A percentile compares a stretch with the other conserved stretches of the same genome.
Evolutionary conservation across 768 basidiomycete species (phyloP).

Genomic region (Termitomyces sp.): DNA sequence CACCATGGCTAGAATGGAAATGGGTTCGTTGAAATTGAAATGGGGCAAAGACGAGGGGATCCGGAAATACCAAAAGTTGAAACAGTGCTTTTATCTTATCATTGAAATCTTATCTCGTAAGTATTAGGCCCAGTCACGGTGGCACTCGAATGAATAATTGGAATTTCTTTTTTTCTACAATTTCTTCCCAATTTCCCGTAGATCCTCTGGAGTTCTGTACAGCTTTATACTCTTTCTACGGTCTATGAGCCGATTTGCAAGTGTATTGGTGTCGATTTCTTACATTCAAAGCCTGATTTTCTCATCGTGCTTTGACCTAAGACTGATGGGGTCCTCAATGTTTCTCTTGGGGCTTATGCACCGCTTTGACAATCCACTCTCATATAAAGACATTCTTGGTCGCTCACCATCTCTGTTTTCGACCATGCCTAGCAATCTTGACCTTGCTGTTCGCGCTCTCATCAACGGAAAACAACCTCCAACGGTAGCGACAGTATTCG

Average conservation of each 20-base stretch:
- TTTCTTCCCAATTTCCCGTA: no score
- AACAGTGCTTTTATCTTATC: neutral
- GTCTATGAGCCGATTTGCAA: neutral
- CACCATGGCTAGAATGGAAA: neutral
- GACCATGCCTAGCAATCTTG: slow-evolving; percentile 19
- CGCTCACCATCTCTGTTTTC: neutral
- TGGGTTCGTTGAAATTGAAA: neutral
- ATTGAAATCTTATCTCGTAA: neutral
- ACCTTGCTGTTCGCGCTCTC: slow-evolving; percentile 15
- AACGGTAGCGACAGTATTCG: slow-evolving; percentile 18
- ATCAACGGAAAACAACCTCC: slow-evolving; percentile 10
- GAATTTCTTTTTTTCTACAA: no score
- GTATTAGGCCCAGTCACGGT: no score
- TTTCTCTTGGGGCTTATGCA: neutral
- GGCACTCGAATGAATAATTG: no score
- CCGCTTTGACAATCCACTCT: neutral
- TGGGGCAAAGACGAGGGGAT: no score
- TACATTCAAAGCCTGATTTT: neutral
- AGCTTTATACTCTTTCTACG: neutral
- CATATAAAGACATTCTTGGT: neutral
- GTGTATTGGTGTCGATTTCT: neutral
- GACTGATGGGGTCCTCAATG: slow-evolving; percentile 16
- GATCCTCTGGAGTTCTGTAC: neutral
- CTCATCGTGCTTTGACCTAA: slow-evolving; percentile 1
- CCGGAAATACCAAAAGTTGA: no score